A percentile compares a stretch with the other conserved stretches of the same genome.
Conservation (phyloP, 2,329 filamentous ascomycete genomes). For the Trichoderma cornu-damae region DNA sequence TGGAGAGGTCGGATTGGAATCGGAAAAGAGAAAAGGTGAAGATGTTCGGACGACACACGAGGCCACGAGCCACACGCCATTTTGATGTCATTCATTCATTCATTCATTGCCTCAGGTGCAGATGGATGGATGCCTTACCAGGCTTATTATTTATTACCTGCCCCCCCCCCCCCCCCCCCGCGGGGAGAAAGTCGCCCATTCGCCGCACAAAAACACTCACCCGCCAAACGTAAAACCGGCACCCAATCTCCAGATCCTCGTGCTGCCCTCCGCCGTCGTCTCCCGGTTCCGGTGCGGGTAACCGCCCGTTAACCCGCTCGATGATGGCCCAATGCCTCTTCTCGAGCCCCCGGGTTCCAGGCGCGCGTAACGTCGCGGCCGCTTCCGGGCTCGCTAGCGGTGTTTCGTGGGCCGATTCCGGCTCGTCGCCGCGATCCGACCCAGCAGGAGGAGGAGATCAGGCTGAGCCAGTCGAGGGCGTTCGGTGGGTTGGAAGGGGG, state of each 20-base stretch:
- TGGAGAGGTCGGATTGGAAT: too few relatives aligned
- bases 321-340: slow-evolving; percentile 47
- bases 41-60: too few relatives aligned
- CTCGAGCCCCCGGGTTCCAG: slow-evolving; percentile 34
- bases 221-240: slow-evolving; percentile 37
- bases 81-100: too few relatives aligned
- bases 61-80: too few relatives aligned
- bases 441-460: slow-evolving; percentile 56
- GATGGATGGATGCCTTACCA: too few relatives aligned
- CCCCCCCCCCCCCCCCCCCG: too few relatives aligned
- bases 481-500: slow-evolving; percentile 25
- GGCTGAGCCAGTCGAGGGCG: slow-evolving; percentile 40
- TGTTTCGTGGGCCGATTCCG: too few relatives aligned
- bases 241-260: slow-evolving; percentile 44
- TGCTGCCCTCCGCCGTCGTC: slow-evolving; percentile 46
- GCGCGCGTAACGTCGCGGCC: slow-evolving; percentile 24
- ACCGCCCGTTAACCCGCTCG: slow-evolving; percentile 48
- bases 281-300: slow-evolving; percentile 55
- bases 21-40: too few relatives aligned
- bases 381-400: slow-evolving; percentile 27
- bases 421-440: slow-evolving; percentile 34
- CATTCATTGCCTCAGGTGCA: too few relatives aligned
- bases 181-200: too few relatives aligned
- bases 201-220: background rate
- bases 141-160: too few relatives aligned